Evolutionary conservation across 495 filamentous ascomycete genomes (phyloP).

Genomic region (Talaromyces wortmannii): DNA sequence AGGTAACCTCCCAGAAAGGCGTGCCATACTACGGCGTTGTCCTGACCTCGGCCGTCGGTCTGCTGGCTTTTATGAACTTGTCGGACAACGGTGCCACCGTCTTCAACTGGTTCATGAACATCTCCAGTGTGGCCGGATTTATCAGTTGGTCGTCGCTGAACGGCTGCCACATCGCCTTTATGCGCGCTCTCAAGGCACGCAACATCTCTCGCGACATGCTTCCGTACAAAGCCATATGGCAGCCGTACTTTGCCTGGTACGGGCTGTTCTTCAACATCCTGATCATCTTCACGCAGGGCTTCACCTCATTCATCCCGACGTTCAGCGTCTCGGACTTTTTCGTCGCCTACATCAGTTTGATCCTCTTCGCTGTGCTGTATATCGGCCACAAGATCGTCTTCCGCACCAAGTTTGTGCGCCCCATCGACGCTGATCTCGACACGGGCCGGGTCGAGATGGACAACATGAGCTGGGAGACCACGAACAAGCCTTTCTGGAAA

Average conservation of each 20-base stretch:
- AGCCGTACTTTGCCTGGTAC: conserved; percentile 53
- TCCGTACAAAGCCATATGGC: conserved; percentile 50
- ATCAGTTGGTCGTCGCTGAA: conserved; percentile 59
- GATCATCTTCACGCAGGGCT: conserved; percentile 64
- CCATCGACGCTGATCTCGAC: conserved; percentile 40
- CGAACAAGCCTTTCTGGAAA: conserved; percentile 21
- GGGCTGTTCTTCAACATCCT: conserved; percentile 59
- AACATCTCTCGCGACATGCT: conserved; percentile 49
- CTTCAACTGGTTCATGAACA: conserved; percentile 56
- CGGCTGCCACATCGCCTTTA: conserved; percentile 55
- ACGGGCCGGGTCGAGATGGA: conserved; percentile 34
- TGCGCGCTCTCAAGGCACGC: conserved; percentile 49
- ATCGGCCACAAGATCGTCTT: conserved; percentile 49
- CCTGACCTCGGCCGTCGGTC: conserved; percentile 42
- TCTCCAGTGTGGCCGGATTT: conserved; percentile 58
- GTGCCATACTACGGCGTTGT: conserved; percentile 46
- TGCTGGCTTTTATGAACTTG: conserved; percentile 47
- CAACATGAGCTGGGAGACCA: conserved; percentile 36
- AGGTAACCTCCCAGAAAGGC: conserved; percentile 37
- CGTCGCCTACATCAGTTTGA: conserved; percentile 54
- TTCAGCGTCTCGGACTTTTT: conserved; percentile 56
- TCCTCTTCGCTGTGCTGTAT: conserved; percentile 53
- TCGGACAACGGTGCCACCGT: conserved; percentile 39
- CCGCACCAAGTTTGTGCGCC: conserved; percentile 31
- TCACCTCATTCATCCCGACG: conserved; percentile 54